Evolutionary conservation across 2,329 filamentous ascomycete species (phyloP), one percentile per base, ranked within the genome.

Genomic region (Laburnicola sp.): DNA sequence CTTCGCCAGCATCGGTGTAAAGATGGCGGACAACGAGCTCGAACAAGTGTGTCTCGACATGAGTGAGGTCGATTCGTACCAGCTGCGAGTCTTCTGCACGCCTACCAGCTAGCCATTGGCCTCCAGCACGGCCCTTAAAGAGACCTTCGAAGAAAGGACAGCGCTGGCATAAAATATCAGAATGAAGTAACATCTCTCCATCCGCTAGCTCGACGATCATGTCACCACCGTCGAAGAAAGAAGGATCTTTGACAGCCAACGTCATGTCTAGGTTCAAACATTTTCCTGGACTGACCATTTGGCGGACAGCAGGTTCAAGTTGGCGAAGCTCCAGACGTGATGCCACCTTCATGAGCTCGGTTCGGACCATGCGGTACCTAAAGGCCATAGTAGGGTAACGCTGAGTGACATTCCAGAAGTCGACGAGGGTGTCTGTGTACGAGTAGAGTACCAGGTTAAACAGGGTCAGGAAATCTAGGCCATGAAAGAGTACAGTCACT

Each of bases 81-180:
- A 76, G 72, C 25, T 82, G 76, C 65, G 70, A 69, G 4, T 71
- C 63, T 66, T 53, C 74, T 45, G 81, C 75, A n/a, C 84, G 83
- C 46, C 91, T 83, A 27, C 82, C 82, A 42, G 86, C 81, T 21
- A 99, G 80, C 94, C 94, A 99, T 60, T 83, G 83, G 0, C 94
- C 94, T 35, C 82, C 82, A 6, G 94, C 90, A 37, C 91, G 86
- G n/a, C 94, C 94, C 61, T 89, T 81, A 71, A 97, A 97, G 37
- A 99, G 79, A 1, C 88, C 89, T 56, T 93, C 80, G 58, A 99
- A 99, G 79, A 97, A 99, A 0, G 91, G 91, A 62, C 92, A 97
- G 58, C 94, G 81, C 63, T 87, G 86, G 58, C 91, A 92, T 31
- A 97, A 71, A 3, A 97, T 73, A 3, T 86, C 80, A 57, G 90